phyloP scores from a whole-genome alignment of 768 basidiomycete species.

The Tremella mesenterica region DNA sequence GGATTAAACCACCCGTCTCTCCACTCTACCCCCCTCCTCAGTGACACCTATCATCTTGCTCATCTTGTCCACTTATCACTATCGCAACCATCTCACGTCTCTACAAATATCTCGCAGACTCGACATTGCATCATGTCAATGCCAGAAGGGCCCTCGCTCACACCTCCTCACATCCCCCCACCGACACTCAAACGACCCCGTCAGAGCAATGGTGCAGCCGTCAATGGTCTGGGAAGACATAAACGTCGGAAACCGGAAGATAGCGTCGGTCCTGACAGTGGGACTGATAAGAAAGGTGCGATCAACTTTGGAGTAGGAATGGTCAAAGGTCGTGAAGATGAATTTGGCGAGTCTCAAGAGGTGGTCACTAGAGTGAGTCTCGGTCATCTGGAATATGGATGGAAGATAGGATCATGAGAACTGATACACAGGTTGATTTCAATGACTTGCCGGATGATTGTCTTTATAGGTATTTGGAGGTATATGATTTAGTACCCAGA shows the following conservation, averaged over 20 bases:
- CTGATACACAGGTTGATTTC: conserved; percentile 30
- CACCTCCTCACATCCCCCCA: conserved; percentile 17
- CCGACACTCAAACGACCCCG: conserved; percentile 16
- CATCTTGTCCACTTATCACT: no score
- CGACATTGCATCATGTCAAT: conserved; percentile 1
- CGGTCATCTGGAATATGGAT: not conserved
- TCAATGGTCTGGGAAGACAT: conserved; percentile 1
- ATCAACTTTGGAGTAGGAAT: conserved; percentile 13
- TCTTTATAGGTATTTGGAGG: conserved; percentile 34
- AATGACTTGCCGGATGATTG: conserved; percentile 34
- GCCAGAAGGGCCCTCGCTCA: conserved; percentile 15
- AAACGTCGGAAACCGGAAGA: conserved; percentile 28
- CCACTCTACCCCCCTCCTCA: no score
- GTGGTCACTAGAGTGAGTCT: conserved; percentile 32
- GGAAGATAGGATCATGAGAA: not conserved
- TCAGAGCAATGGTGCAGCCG: conserved; percentile 3
- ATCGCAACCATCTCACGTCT: no score
- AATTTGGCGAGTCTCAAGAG: conserved; percentile 22
- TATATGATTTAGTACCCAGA: conserved; percentile 32
- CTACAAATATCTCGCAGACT: no score
- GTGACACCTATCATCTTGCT: no score
- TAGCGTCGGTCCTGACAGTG: conserved; percentile 5
- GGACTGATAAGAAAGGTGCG: conserved; percentile 5
- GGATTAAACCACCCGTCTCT: no score
- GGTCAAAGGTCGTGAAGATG: conserved; percentile 22